Evolutionary conservation across 2,329 filamentous ascomycete genomes (phyloP).

Genomic region (Colletotrichum incanum): DNA sequence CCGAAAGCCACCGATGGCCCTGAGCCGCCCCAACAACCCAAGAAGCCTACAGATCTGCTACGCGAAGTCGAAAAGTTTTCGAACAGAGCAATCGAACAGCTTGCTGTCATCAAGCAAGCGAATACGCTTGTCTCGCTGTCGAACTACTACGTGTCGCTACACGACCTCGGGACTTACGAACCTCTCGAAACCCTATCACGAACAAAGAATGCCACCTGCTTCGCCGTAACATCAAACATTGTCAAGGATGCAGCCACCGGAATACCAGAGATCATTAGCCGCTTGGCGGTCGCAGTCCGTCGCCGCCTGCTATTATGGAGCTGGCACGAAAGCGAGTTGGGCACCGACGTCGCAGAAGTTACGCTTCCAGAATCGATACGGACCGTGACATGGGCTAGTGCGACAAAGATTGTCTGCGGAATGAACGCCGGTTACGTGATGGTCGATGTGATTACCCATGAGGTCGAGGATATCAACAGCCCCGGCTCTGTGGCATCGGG

Average conservation of each 20-base stretch:
- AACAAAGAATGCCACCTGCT: constrained; percentile 90
- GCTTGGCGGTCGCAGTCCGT: constrained; percentile 94
- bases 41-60: constrained; percentile 83
- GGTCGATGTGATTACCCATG: constrained; percentile 84
- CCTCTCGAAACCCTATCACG: constrained; percentile 84
- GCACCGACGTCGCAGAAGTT: constrained; percentile 81
- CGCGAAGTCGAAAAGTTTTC: constrained; percentile 97
- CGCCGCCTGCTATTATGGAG: constrained; percentile 91
- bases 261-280: constrained; percentile 93
- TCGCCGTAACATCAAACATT: constrained; percentile 96
- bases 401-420: constrained; percentile 88
- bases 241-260: constrained; percentile 89
- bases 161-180: constrained; percentile 89
- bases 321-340: constrained; percentile 95
- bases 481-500: constrained; percentile 77
- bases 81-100: constrained; percentile 88
- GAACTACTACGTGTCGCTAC: constrained; percentile 89
- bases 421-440: constrained; percentile 94
- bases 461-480: constrained; percentile 84
- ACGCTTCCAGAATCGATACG: constrained; percentile 87
- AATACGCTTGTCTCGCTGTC: constrained; percentile 92
- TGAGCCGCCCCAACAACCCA: constrained; percentile 45
- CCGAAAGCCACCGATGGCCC: constrained; percentile 45
- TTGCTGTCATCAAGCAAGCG: constrained; percentile 95
- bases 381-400: constrained; percentile 91